These are phyloP conservation scores for Fistulinella prunicolor DNA, from an alignment of 768 basidiomycete species.

Conservation along the genomic window DNA sequence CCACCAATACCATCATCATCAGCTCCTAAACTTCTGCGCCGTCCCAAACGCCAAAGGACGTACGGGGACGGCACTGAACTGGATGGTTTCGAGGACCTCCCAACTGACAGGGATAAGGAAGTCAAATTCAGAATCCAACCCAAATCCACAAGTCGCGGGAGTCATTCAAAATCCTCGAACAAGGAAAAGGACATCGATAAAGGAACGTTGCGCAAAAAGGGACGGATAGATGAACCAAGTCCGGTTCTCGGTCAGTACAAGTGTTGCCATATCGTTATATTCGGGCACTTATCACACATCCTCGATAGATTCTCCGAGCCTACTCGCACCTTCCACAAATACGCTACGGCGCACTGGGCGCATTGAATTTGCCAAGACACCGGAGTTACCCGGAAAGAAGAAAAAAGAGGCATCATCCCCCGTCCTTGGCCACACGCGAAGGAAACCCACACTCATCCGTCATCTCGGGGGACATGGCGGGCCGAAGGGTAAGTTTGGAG, in stretches of 20 bases:
- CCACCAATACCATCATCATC: slow-evolving; percentile 41
- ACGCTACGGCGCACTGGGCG: slow-evolving; percentile 55
- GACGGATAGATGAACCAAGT: slow-evolving; percentile 44
- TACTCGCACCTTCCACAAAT: slow-evolving; percentile 46
- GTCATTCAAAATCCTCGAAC: slow-evolving; percentile 43
- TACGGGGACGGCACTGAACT: slow-evolving; percentile 91
- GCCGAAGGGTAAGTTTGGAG: slow-evolving; percentile 62
- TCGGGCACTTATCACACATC: slow-evolving; percentile 1
- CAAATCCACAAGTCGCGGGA: slow-evolving; percentile 56
- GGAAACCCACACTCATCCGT: slow-evolving; percentile 86
- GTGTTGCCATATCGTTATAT: neutral
- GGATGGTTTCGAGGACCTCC: slow-evolving; percentile 84
- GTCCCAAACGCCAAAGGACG: slow-evolving; percentile 71
- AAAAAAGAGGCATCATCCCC: slow-evolving; percentile 51
- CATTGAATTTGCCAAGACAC: slow-evolving; percentile 50
- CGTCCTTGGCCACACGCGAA: slow-evolving; percentile 44
- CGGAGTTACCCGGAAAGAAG: slow-evolving; percentile 46
- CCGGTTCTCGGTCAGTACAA: slow-evolving; percentile 38
- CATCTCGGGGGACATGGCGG: slow-evolving; percentile 66
- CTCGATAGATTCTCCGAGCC: slow-evolving; percentile 19
- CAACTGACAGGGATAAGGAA: slow-evolving; percentile 82
- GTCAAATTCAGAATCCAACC: slow-evolving; percentile 72
- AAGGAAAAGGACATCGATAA: slow-evolving; percentile 44
- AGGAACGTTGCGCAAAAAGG: slow-evolving; percentile 57
- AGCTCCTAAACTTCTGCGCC: slow-evolving; percentile 63